Conservation (phyloP, 2,329 filamentous ascomycete species). For the Arthrobotrys pseudoclavata region DNA sequence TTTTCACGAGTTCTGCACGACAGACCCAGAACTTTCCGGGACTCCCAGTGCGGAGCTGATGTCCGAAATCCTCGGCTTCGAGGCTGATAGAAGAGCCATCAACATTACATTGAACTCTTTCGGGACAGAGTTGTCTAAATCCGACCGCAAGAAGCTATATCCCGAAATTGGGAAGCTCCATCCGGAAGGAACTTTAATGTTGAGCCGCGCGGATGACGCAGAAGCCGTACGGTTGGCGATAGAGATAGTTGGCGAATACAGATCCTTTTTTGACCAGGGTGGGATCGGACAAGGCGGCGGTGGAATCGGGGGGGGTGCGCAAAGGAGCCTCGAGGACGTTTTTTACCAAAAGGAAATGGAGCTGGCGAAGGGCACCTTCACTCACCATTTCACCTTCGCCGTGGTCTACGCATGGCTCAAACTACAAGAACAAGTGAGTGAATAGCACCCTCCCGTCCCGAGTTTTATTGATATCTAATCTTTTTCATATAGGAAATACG, state of each 20-base stretch:
- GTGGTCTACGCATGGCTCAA: slow-evolving; percentile 99
- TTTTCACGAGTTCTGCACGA: slow-evolving; percentile 94
- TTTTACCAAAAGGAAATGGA: slow-evolving; percentile 99
- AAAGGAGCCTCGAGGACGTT: slow-evolving; percentile 93
- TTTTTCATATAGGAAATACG: slow-evolving; percentile 82
- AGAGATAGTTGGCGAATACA: slow-evolving; percentile 93
- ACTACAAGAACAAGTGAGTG: slow-evolving; percentile 89
- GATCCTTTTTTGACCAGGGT: slow-evolving; percentile 94
- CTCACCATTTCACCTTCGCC: slow-evolving; percentile 92
- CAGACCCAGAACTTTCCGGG: slow-evolving; percentile 84
- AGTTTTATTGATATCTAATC: not conserved
- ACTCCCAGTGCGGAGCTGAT: slow-evolving; percentile 95
- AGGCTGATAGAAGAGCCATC: slow-evolving; percentile 95
- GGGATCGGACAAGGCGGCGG: slow-evolving; percentile 80
- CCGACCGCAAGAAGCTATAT: slow-evolving; percentile 95
- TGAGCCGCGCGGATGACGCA: slow-evolving; percentile 92
- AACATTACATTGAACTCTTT: slow-evolving; percentile 99
- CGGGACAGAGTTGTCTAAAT: slow-evolving; percentile 93
- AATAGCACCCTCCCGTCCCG: not conserved
- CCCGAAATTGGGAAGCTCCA: slow-evolving; percentile 91
- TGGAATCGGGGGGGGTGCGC: slow-evolving; percentile 78
- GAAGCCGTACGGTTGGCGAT: slow-evolving; percentile 94
- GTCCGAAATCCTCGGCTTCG: slow-evolving; percentile 95
- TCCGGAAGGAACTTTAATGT: slow-evolving; percentile 93
- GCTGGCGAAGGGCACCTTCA: slow-evolving; percentile 94